Conservation (phyloP, 768 basidiomycete species). For the Russula virescens region DNA sequence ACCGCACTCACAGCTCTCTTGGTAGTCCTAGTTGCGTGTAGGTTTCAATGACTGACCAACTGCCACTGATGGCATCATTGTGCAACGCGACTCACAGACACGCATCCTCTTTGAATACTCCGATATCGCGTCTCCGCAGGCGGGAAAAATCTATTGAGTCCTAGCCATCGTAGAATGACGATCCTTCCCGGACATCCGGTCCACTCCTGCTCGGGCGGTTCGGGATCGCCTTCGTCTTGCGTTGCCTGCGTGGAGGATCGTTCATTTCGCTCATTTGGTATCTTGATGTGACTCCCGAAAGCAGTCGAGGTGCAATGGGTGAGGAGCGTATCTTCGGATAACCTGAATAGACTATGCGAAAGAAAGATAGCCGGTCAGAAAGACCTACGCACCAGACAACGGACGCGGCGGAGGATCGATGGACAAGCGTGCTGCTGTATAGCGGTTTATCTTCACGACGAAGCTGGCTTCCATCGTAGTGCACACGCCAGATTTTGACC, state of each 20-base stretch:
- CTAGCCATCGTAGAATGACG: conserved; percentile 64
- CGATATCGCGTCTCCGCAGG: conserved; percentile 33
- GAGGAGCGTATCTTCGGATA: conserved; percentile 33
- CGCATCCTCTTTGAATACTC: conserved; percentile 48
- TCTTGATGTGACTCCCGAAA: conserved; percentile 33
- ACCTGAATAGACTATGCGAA: conserved; percentile 1
- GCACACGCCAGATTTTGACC: conserved; percentile 71
- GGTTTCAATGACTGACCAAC: neutral
- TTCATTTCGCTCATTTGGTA: conserved; percentile 25
- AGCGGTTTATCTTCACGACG: conserved; percentile 69
- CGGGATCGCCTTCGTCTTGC: conserved; percentile 21
- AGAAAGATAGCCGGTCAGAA: neutral
- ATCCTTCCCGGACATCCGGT: conserved; percentile 41
- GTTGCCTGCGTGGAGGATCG: conserved; percentile 19
- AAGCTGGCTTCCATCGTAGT: conserved; percentile 35
- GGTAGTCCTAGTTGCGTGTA: conserved; percentile 51
- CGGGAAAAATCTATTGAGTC: conserved; percentile 59
- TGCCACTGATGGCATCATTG: neutral
- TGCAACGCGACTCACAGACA: conserved; percentile 44
- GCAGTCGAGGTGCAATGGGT: conserved; percentile 49
- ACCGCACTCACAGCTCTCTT: conserved; percentile 57
- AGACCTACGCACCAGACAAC: conserved; percentile 48
- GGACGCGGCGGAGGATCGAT: conserved; percentile 59
- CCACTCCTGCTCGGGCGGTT: neutral
- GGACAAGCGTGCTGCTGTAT: conserved; percentile 61